A percentile compares a stretch with the other conserved stretches of the same genome.
phyloP scores from a whole-genome alignment of 768 basidiomycete species.

The Cystofilobasidium macerans region DNA sequence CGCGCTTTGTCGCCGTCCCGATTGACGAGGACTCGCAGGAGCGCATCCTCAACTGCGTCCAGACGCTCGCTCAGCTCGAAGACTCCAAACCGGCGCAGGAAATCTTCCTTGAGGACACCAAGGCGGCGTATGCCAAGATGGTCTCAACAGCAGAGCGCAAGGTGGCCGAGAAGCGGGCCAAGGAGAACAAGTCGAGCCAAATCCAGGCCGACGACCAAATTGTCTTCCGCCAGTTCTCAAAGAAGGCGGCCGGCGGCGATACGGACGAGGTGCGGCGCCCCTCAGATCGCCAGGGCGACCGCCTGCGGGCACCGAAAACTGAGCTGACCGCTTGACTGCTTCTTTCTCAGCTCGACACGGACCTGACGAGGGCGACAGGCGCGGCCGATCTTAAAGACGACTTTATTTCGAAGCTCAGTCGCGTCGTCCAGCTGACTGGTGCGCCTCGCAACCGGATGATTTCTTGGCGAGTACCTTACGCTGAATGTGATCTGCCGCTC shows the following conservation, averaged over 20 bases:
- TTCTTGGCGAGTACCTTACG: neutral
- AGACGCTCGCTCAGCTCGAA: conserved; percentile 73
- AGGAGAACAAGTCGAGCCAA: conserved; percentile 51
- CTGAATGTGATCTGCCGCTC: conserved; percentile 1
- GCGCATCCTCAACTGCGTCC: conserved; percentile 90
- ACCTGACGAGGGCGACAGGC: conserved; percentile 81
- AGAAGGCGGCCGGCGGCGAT: conserved; percentile 72
- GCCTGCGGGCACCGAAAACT: too few species aligned
- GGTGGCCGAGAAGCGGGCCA: conserved; percentile 77
- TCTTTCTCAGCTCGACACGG: conserved; percentile 64
- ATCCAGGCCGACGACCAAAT: conserved; percentile 90
- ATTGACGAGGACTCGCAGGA: conserved; percentile 98
- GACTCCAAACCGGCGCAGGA: conserved; percentile 43
- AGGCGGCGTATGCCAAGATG: conserved; percentile 88
- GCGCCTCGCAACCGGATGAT: conserved; percentile 27
- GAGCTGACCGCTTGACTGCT: too few species aligned
- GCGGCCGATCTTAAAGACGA: conserved; percentile 72
- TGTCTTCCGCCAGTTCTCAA: conserved; percentile 86
- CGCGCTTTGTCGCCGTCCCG: conserved; percentile 82
- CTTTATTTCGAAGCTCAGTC: conserved; percentile 83
- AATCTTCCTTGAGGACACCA: conserved; percentile 58
- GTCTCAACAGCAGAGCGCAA: conserved; percentile 91
- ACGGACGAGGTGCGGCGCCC: conserved; percentile 41
- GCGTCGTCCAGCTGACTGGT: conserved; percentile 90
- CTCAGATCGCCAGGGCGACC: too few species aligned